These are phyloP conservation scores for Hyaloperonospora arabidopsidis DNA, from an alignment of 352 stramenopile species.

Conservation along the genomic window DNA sequence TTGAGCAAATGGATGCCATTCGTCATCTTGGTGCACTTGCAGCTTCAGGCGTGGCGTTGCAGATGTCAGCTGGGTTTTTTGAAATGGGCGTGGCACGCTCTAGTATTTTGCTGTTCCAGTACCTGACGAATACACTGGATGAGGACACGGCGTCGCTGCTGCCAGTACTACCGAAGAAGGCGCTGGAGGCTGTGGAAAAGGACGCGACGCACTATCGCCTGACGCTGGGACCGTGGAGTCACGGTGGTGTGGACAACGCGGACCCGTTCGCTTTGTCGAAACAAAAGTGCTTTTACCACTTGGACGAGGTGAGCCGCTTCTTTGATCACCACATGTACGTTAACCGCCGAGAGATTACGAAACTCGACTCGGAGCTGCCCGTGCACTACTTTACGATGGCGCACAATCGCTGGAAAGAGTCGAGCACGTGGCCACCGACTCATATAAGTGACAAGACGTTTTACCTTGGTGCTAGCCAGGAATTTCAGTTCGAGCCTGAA, in stretches of 20 bases:
- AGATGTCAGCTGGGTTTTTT: slow-evolving; percentile 70
- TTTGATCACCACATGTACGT: slow-evolving; percentile 75
- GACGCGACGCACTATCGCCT: slow-evolving; percentile 50
- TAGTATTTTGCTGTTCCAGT: slow-evolving; percentile 70
- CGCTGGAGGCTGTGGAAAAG: slow-evolving; percentile 24
- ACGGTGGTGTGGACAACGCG: slow-evolving; percentile 71
- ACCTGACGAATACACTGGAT: slow-evolving; percentile 73
- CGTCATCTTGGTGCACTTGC: slow-evolving; percentile 55
- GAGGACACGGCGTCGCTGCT: slow-evolving; percentile 44
- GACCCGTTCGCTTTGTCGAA: slow-evolving; percentile 75
- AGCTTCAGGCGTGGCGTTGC: slow-evolving; percentile 57
- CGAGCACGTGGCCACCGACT: slow-evolving; percentile 48
- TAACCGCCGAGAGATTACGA: slow-evolving; percentile 46
- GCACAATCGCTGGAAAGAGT: slow-evolving; percentile 70
- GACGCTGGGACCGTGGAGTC: slow-evolving; percentile 74
- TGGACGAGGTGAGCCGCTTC: slow-evolving; percentile 80
- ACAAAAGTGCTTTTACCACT: slow-evolving; percentile 79
- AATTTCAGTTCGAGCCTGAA: slow-evolving; percentile 44
- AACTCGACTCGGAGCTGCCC: slow-evolving; percentile 57
- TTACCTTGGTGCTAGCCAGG: slow-evolving; percentile 43
- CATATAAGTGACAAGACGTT: slow-evolving; percentile 45
- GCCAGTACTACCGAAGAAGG: slow-evolving; percentile 40
- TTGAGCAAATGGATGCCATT: slow-evolving; percentile 44
- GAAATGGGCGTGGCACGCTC: slow-evolving; percentile 67
- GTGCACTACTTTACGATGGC: slow-evolving; percentile 79